A percentile compares a stretch with the other conserved stretches of the same genome.
phyloP scores from a whole-genome alignment of 2,329 filamentous ascomycete genomes.

The Zymoseptoria ardabiliae region DNA sequence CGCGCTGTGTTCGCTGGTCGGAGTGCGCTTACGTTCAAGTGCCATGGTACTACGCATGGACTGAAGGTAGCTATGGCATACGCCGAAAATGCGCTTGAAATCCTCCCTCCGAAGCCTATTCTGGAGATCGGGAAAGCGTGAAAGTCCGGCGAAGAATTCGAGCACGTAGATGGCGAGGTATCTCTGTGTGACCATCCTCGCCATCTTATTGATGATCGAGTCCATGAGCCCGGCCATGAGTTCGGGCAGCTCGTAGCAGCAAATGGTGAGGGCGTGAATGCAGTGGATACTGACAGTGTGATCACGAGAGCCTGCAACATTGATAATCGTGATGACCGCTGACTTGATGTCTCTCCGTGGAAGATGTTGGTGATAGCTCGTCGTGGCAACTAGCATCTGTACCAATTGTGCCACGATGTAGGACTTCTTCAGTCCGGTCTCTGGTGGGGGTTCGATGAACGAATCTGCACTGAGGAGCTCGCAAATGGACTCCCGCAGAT shows the following conservation, averaged over 20 bases:
- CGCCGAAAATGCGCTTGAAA: constrained; percentile 88
- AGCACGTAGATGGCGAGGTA: constrained; percentile 89
- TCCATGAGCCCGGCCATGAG: constrained; percentile 81
- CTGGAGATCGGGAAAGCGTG: constrained; percentile 62
- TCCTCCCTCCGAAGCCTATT: constrained; percentile 60
- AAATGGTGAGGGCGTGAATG: constrained; percentile 89
- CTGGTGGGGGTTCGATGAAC: constrained; percentile 72
- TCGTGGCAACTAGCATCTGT: constrained; percentile 75
- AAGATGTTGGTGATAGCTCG: constrained; percentile 85
- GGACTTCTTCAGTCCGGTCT: constrained; percentile 73
- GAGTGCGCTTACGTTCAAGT: constrained; percentile 19
- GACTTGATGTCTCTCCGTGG: constrained; percentile 78
- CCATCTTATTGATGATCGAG: constrained; percentile 84
- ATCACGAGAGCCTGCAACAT: constrained; percentile 54
- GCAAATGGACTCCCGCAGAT: constrained; percentile 68
- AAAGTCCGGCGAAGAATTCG: constrained; percentile 86
- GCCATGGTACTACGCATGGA: constrained; percentile 56
- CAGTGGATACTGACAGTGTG: constrained; percentile 75
- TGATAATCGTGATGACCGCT: constrained; percentile 74
- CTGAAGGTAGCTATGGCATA: constrained; percentile 89
- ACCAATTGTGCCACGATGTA: constrained; percentile 87
- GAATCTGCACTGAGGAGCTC: constrained; percentile 71
- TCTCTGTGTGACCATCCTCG: constrained; percentile 89
- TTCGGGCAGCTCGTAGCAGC: constrained; percentile 85
- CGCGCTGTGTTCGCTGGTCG: constrained; percentile 22